Base-by-base conservation (phyloP, 805 yeast genomes). In the Debaryomyces hansenii region DNA sequence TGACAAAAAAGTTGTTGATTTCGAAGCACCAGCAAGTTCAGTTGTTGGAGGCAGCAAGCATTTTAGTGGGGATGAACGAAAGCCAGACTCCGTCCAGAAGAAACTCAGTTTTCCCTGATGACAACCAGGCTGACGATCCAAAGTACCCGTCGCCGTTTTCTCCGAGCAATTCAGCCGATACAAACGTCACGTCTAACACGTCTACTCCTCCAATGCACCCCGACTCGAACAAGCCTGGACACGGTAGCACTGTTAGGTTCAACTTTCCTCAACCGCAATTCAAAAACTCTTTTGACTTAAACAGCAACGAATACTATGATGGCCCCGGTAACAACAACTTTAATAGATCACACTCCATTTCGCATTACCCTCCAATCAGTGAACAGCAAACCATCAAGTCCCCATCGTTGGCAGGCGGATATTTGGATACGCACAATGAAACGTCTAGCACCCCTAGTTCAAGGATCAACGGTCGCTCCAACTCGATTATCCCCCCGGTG, bases 21-120 rank as follows among this genome's bases (percentile, higher is more conserved):
- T 84, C 89, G n/a, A 87, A 87, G 64, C 95, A 87, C 66, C 95
- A 87, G 64, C 95, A 87, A 62, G 95, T 88, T 12, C 95, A 87
- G 66, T 72, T 87, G 33, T 72, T 87, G 42, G 95, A 84, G 59
- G 89, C 88, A 27, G 90, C 89, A 4, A 80, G 87, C 42, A 87
- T 87, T 39, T 71, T 87, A 41, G 90, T 88, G 39, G 84, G 87
- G 15, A 83, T 87, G 89, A 84, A 75, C 49, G 86, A 82, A 29
- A 24, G 29, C 29, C 35, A 27, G 21, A 31, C 45, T 11, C 14
- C 42, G 6, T 41, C 50, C 11, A 42, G 49, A 44, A 37, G 50
- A 29, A 48, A 41, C 37, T 45, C 51, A 4, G 53, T 45, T 6
- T 47, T 45, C 29, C 35, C 37, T 15, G 53, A 52, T 35, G 53